phyloP scores from a whole-genome alignment of 805 yeast genomes.

The Saccharomycopsis sp. region DNA sequence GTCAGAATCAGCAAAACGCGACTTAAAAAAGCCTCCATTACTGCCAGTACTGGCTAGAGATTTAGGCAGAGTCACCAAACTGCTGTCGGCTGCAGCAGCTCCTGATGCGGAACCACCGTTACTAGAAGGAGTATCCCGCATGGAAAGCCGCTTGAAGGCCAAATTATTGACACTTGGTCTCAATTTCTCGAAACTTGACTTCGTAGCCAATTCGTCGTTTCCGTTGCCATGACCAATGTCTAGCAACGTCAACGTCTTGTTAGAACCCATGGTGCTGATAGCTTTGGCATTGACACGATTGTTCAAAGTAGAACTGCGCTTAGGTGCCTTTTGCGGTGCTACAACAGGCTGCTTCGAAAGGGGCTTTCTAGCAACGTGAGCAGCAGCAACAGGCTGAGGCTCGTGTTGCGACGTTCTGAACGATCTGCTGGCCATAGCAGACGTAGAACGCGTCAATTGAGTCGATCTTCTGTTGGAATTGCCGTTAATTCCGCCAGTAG shows the following conservation, averaged over 20 bases:
- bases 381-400: background rate
- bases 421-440: constrained; percentile 3
- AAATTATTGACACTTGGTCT: constrained; percentile 10
- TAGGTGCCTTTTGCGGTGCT: background rate
- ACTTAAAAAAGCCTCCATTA: constrained; percentile 12
- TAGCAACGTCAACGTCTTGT: background rate
- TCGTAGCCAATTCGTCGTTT: constrained; percentile 8
- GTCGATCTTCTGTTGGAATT: background rate
- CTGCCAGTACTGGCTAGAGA: background rate
- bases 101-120: background rate
- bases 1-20: constrained; percentile 20
- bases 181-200: constrained; percentile 20
- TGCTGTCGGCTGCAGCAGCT: background rate
- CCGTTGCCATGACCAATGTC: too few relatives aligned
- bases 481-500: background rate
- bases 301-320: background rate
- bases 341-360: background rate
- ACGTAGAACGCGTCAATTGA: background rate
- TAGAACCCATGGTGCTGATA: background rate
- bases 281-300: background rate
- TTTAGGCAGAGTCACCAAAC: constrained; percentile 3
- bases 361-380: too few relatives aligned
- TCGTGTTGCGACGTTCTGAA: constrained; percentile 2
- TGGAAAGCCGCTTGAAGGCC: constrained; percentile 18
- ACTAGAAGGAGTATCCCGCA: constrained; percentile 15